Conservation (phyloP, 371 early-diverging fungal species). For the Syncephalastrum monosporum region DNA sequence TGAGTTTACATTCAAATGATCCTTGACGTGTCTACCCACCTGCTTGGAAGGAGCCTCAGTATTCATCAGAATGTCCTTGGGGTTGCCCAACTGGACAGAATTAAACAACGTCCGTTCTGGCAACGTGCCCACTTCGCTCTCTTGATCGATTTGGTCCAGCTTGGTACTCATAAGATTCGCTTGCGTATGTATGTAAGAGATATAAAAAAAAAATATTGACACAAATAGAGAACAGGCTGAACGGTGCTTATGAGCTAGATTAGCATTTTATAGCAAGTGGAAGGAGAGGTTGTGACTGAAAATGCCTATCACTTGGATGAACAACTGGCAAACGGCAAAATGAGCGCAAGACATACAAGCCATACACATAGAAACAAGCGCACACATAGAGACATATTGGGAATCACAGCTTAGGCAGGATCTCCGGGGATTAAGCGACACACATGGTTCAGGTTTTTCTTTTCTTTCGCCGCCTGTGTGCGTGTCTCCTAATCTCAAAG, state of each 20-base stretch:
- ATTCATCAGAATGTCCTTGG: slow-evolving; percentile 18
- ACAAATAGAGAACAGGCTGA: not conserved
- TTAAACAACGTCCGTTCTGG: slow-evolving; percentile 14
- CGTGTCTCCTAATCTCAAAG: not conserved
- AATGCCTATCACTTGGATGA: slow-evolving; percentile 12
- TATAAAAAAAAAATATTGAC: not conserved
- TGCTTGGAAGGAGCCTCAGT: slow-evolving; percentile 19
- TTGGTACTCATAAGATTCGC: slow-evolving; percentile 1
- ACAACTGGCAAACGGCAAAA: slow-evolving; percentile 15
- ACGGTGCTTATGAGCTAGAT: not conserved
- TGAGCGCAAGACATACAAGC: slow-evolving; percentile 6
- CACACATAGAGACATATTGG: too few species aligned
- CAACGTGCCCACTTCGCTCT: slow-evolving; percentile 4
- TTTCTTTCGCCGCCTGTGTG: not conserved
- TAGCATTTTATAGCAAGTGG: too few species aligned
- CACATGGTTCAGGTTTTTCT: not conserved
- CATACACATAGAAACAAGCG: too few species aligned
- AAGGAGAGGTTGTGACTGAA: not conserved
- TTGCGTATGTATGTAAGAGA: not conserved
- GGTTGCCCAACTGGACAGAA: slow-evolving; percentile 13
- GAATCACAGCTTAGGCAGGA: too few species aligned
- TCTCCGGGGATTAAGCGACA: too few species aligned
- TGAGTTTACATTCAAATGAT: not conserved
- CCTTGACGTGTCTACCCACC: not conserved
- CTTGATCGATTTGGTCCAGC: slow-evolving; percentile 11